Evolutionary conservation across 176 grass and related monocot species (phyloP).

Genomic region (Oryza brachyantha): DNA sequence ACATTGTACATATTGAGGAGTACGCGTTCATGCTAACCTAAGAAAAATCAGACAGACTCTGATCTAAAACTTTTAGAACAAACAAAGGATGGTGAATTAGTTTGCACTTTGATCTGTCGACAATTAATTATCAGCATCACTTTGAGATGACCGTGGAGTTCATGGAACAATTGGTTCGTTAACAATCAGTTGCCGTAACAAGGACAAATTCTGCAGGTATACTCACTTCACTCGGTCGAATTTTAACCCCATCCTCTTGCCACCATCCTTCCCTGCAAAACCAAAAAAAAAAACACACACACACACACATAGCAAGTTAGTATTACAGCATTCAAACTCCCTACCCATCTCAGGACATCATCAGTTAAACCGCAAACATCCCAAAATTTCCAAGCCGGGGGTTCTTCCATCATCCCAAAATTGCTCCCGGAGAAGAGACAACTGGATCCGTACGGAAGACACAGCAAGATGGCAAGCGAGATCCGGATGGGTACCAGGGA

Average conservation of each 20-base stretch:
- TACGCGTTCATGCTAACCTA: background rate
- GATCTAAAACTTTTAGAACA: background rate
- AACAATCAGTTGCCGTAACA: background rate
- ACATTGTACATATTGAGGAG: background rate
- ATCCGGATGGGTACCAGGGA: conserved; percentile 29
- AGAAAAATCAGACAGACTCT: too few species aligned
- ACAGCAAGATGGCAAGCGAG: background rate
- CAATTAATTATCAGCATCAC: background rate
- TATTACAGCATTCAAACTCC: background rate
- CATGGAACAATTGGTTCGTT: background rate
- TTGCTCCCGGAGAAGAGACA: background rate
- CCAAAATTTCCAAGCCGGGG: background rate
- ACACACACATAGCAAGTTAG: background rate
- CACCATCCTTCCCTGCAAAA: conserved; percentile 53
- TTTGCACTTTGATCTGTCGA: background rate
- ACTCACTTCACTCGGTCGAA: conserved; percentile 74
- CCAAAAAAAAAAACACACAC: background rate
- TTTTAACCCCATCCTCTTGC: conserved; percentile 74
- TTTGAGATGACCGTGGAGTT: background rate
- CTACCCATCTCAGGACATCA: background rate
- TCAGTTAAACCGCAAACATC: background rate
- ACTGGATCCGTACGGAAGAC: background rate
- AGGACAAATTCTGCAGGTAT: background rate
- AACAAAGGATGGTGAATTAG: background rate
- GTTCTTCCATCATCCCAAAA: background rate